Conservation (phyloP, 2,329 filamentous ascomycete species). For the Paecilomyces variotii region DNA sequence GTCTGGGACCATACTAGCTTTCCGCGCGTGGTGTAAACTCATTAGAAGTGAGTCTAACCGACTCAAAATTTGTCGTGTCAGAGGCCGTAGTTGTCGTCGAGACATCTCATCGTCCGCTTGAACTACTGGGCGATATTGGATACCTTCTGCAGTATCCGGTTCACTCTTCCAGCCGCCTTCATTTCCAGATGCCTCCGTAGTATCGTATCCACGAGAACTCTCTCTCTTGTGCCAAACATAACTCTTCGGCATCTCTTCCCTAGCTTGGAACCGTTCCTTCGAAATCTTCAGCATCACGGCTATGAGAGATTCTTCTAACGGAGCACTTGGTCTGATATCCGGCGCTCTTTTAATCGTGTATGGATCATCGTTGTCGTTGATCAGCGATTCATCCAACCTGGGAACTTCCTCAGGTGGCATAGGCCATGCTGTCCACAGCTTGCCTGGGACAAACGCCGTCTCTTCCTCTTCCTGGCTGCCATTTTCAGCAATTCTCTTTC, state of each 20-base stretch:
- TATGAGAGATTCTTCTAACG: slow-evolving; percentile 62
- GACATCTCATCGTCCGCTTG: slow-evolving; percentile 66
- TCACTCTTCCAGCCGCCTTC: slow-evolving; percentile 13
- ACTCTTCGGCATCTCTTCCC: slow-evolving; percentile 25
- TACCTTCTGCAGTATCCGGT: slow-evolving; percentile 5
- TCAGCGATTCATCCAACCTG: slow-evolving; percentile 43
- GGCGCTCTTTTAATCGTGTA: slow-evolving; percentile 45
- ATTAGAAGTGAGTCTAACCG: slow-evolving; percentile 62
- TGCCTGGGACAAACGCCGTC: slow-evolving; percentile 38
- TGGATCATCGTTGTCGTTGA: slow-evolving; percentile 41
- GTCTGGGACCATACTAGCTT: slow-evolving; percentile 36
- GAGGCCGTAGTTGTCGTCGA: slow-evolving; percentile 56
- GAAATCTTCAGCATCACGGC: slow-evolving; percentile 59
- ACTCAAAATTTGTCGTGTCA: slow-evolving; percentile 60
- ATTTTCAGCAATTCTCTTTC: slow-evolving; percentile 4
- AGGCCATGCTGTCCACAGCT: slow-evolving; percentile 80
- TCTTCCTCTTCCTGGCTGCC: slow-evolving; percentile 4
- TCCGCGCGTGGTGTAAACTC: slow-evolving; percentile 60
- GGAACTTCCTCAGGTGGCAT: slow-evolving; percentile 57
- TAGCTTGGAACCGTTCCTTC: slow-evolving; percentile 53
- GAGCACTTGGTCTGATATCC: slow-evolving; percentile 46
- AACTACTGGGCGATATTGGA: slow-evolving; percentile 41
- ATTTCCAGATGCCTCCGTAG: slow-evolving; percentile 4
- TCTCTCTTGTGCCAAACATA: neutral
- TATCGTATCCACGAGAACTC: neutral